A percentile compares a stretch with the other conserved stretches of the same genome.
Conservation (phyloP, 2,329 filamentous ascomycete species). For the Neofusicoccum cordaticola region DNA sequence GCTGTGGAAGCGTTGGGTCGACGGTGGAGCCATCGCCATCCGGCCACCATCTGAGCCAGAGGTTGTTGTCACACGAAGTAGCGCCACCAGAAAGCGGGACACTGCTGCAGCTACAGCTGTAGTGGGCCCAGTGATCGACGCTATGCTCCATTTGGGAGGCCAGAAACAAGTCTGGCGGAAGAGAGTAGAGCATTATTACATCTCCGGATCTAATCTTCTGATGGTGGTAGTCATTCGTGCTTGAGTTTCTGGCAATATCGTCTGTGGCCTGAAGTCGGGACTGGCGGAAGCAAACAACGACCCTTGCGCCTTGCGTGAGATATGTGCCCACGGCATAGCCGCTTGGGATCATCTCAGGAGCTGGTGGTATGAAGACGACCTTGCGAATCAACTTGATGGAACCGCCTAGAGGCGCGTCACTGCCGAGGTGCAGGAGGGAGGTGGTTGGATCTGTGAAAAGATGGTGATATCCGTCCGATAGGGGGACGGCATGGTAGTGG, state of each 20-base stretch:
- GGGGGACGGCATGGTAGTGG: slow-evolving; percentile 61
- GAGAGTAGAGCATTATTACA: slow-evolving; percentile 18
- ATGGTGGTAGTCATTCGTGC: slow-evolving; percentile 34
- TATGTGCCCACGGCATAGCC: slow-evolving; percentile 59
- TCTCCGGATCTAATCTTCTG: slow-evolving; percentile 18
- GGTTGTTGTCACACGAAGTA: slow-evolving; percentile 16
- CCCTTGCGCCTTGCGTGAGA: slow-evolving; percentile 55
- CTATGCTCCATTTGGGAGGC: slow-evolving; percentile 31
- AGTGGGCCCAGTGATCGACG: slow-evolving; percentile 17
- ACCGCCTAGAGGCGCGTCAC: slow-evolving; percentile 57
- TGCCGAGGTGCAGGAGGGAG: slow-evolving; percentile 58
- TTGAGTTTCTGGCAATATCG: slow-evolving; percentile 27
- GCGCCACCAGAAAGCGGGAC: background rate
- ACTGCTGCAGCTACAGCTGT: background rate
- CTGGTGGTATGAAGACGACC: slow-evolving; percentile 51
- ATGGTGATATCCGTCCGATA: slow-evolving; percentile 64
- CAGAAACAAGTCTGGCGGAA: slow-evolving; percentile 52
- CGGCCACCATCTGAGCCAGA: slow-evolving; percentile 8
- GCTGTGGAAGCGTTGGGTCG: slow-evolving; percentile 14
- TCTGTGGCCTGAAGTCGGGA: background rate
- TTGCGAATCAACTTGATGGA: slow-evolving; percentile 58
- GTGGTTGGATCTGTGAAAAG: slow-evolving; percentile 62
- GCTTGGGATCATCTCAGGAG: slow-evolving; percentile 40
- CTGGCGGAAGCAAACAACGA: slow-evolving; percentile 45
- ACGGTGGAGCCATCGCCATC: slow-evolving; percentile 19